Percentiles rank a stretch among this genome's conserved stretches.
Conservation (phyloP, 805 yeast species). For the Kodamaea laetipori region DNA sequence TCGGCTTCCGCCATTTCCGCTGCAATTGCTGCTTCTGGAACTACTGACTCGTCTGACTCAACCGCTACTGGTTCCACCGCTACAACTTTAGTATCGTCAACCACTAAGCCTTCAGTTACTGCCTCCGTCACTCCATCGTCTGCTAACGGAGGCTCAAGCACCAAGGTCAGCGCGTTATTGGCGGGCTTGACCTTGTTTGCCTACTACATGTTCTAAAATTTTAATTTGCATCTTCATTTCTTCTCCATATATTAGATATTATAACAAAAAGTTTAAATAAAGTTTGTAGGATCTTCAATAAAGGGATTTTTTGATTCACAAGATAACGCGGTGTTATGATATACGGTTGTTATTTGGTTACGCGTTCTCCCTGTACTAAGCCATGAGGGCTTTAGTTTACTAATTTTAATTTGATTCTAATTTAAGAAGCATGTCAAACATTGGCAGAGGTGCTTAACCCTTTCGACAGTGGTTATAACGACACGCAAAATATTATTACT, state of each 20-base stretch:
- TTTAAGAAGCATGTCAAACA: too few relatives aligned
- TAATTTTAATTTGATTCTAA: too few relatives aligned
- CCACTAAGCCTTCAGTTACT: background rate
- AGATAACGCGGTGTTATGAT: too few relatives aligned
- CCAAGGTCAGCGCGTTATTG: conserved; percentile 10
- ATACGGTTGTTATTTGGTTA: too few relatives aligned
- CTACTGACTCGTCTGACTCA: background rate
- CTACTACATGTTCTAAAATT: conserved; percentile 6
- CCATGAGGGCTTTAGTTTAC: too few relatives aligned
- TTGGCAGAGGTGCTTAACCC: too few relatives aligned
- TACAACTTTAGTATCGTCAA: conserved; percentile 6
- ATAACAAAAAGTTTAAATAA: too few relatives aligned
- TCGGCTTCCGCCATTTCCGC: background rate
- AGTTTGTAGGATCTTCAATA: background rate
- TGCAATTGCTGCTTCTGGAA: background rate
- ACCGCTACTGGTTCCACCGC: conserved; percentile 4
- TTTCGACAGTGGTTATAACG: too few relatives aligned
- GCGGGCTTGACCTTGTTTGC: conserved; percentile 14
- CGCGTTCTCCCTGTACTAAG: too few relatives aligned
- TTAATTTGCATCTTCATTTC: conserved; percentile 6
- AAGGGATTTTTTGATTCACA: background rate
- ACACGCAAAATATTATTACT: too few relatives aligned
- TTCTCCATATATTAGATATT: background rate
- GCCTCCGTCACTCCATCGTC: background rate
- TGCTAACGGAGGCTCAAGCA: conserved; percentile 2